A percentile compares a stretch with the other conserved stretches of the same genome.
phyloP scores from a whole-genome alignment of 805 yeast species.

The Nakazawaea sp. region DNA sequence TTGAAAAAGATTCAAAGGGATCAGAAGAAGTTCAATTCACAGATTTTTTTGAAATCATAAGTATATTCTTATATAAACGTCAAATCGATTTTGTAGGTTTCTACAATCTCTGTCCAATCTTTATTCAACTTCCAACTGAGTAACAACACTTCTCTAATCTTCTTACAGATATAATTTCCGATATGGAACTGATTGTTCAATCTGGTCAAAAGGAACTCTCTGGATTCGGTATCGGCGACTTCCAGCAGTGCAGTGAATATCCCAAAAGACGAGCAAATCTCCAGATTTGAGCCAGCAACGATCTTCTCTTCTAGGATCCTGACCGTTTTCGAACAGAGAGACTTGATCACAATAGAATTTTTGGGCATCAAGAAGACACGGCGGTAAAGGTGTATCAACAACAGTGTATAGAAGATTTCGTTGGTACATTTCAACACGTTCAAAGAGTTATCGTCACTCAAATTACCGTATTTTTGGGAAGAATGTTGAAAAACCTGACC shows the following conservation, averaged over 20 bases:
- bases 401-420: constrained; percentile 43
- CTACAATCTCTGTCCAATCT: constrained; percentile 45
- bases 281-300: constrained; percentile 41
- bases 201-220: constrained; percentile 31
- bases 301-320: constrained; percentile 30
- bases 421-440: constrained; percentile 37
- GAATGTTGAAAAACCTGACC: constrained; percentile 17
- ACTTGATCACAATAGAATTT: constrained; percentile 39
- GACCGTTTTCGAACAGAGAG: constrained; percentile 34
- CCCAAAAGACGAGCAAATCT: constrained; percentile 49
- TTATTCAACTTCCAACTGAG: constrained; percentile 47
- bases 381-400: constrained; percentile 48
- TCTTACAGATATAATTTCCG: constrained; percentile 36
- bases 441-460: constrained; percentile 14
- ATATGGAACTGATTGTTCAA: constrained; percentile 32
- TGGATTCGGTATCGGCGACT: constrained; percentile 27
- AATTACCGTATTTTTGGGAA: constrained; percentile 6
- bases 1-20: constrained; percentile 29
- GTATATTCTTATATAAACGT: constrained; percentile 30
- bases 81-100: constrained; percentile 32
- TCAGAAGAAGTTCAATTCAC: constrained; percentile 9
- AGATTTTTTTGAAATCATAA: constrained; percentile 1
- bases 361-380: constrained; percentile 44
- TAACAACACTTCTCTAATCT: constrained; percentile 40
- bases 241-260: constrained; percentile 57